These are phyloP conservation scores for Carpinus fangiana DNA, from an alignment of 306 rosid genomes.

Conservation along the genomic window DNA sequence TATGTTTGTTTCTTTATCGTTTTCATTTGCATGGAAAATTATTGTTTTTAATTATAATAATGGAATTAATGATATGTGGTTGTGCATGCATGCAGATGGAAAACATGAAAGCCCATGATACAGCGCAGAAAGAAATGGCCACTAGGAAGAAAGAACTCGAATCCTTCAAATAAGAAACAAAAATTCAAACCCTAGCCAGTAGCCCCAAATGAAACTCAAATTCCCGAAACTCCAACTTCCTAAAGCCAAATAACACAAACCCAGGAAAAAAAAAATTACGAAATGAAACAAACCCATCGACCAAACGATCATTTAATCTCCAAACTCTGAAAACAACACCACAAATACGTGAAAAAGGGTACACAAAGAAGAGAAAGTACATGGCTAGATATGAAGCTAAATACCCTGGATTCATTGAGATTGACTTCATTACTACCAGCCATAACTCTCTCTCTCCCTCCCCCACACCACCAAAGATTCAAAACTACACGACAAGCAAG, in stretches of 20 bases:
- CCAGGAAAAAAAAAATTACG: not conserved
- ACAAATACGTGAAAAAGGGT: not conserved
- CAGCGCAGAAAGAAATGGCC: constrained; percentile 53
- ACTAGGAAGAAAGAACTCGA: constrained; percentile 29
- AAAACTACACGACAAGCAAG: constrained; percentile 23
- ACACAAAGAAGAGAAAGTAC: not conserved
- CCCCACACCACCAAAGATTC: constrained; percentile 17
- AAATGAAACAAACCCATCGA: constrained; percentile 5
- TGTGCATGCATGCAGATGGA: constrained; percentile 40
- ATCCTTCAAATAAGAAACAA: constrained; percentile 1
- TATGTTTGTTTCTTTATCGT: too few relatives aligned
- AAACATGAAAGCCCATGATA: constrained; percentile 41
- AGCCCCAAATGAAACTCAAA: not conserved
- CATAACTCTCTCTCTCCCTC: constrained; percentile 33
- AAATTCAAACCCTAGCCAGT: not conserved
- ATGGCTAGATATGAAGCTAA: constrained; percentile 13
- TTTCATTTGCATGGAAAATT: too few relatives aligned
- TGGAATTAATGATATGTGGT: not conserved
- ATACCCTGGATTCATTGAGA: constrained; percentile 80
- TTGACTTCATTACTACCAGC: constrained; percentile 74
- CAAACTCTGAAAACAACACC: not conserved
- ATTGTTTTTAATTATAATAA: not conserved
- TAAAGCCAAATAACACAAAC: constrained; percentile 3
- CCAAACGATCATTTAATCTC: constrained; percentile 18
- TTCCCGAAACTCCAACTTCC: constrained; percentile 1